A percentile compares a stretch with the other conserved stretches of the same genome.
These are phyloP conservation scores for Paraphysoderma sedebokerense DNA, from an alignment of 371 early-diverging fungal genomes.

Conservation along the genomic window DNA sequence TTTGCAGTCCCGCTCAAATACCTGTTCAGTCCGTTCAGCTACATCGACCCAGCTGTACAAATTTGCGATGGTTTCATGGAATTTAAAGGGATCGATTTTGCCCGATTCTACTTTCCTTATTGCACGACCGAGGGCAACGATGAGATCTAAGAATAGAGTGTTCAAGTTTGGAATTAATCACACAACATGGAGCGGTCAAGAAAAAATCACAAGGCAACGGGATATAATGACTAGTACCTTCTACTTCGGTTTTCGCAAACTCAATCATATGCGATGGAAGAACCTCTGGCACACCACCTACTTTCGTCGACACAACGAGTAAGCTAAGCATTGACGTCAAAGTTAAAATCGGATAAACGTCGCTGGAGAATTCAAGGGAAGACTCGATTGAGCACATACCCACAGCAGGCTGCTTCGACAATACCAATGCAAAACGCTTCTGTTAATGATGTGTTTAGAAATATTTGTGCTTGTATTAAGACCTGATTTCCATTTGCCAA, in stretches of 20 bases:
- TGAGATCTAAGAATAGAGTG: not conserved
- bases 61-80: conserved; percentile 66
- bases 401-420: conserved; percentile 97
- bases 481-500: no score
- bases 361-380: not conserved
- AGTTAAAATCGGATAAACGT: no score
- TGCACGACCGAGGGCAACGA: not conserved
- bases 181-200: not conserved
- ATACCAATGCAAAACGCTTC: conserved; percentile 99
- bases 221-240: conserved; percentile 28
- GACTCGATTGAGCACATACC: conserved; percentile 35
- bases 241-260: conserved; percentile 79
- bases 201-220: not conserved
- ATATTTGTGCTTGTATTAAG: conserved; percentile 89
- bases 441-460: conserved; percentile 95
- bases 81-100: conserved; percentile 45
- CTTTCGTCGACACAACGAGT: conserved; percentile 92
- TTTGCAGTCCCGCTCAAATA: conserved; percentile 4
- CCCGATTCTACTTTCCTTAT: not conserved
- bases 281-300: conserved; percentile 98
- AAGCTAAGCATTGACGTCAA: conserved; percentile 39
- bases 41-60: conserved; percentile 96
- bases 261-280: conserved; percentile 89
- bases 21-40: conserved; percentile 77
- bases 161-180: not conserved